A percentile compares a stretch with the other conserved stretches of the same genome.
phyloP scores from a whole-genome alignment of 2,329 filamentous ascomycete genomes.

The Penicillium fuscoglaucum region DNA sequence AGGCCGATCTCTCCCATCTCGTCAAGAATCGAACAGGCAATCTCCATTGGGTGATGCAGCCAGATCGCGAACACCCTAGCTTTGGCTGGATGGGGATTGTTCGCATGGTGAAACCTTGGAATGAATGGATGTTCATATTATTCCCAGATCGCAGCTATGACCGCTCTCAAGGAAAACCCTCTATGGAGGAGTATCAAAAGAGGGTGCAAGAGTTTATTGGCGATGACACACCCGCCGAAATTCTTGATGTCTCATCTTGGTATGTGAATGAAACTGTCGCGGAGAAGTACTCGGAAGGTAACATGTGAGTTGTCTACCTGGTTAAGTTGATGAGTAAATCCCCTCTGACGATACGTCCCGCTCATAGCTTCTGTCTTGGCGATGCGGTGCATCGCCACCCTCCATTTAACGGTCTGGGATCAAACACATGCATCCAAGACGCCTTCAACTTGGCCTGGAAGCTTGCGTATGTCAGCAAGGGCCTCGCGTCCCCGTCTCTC shows the following conservation, averaged over 20 bases:
- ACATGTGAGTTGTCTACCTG: slow-evolving; percentile 38
- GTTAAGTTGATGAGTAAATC: not conserved
- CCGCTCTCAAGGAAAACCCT: slow-evolving; percentile 41
- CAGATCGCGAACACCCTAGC: slow-evolving; percentile 52
- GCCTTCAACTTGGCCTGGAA: slow-evolving; percentile 61
- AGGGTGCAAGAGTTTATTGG: slow-evolving; percentile 56
- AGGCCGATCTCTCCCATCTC: slow-evolving; percentile 48
- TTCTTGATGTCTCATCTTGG: slow-evolving; percentile 60
- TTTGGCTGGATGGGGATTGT: slow-evolving; percentile 55
- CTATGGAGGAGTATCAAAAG: slow-evolving; percentile 49
- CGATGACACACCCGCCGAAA: slow-evolving; percentile 53
- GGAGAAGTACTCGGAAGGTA: slow-evolving; percentile 55
- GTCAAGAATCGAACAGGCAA: slow-evolving; percentile 54
- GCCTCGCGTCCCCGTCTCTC: slow-evolving; percentile 34
- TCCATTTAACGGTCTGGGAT: slow-evolving; percentile 58
- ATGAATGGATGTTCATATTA: slow-evolving; percentile 62
- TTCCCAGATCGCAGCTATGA: slow-evolving; percentile 42
- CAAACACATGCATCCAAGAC: slow-evolving; percentile 61
- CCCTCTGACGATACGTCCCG: not conserved
- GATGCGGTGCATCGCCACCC: slow-evolving; percentile 62
- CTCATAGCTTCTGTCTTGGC: slow-evolving; percentile 53
- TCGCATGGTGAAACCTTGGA: slow-evolving; percentile 64
- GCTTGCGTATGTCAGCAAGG: slow-evolving; percentile 49
- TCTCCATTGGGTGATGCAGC: slow-evolving; percentile 61
- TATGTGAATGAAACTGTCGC: slow-evolving; percentile 63